Evolutionary conservation across 306 rosid species (phyloP), one percentile per base, ranked within the genome.

Genomic region (barrel medic (Medicago truncatula)): DNA sequence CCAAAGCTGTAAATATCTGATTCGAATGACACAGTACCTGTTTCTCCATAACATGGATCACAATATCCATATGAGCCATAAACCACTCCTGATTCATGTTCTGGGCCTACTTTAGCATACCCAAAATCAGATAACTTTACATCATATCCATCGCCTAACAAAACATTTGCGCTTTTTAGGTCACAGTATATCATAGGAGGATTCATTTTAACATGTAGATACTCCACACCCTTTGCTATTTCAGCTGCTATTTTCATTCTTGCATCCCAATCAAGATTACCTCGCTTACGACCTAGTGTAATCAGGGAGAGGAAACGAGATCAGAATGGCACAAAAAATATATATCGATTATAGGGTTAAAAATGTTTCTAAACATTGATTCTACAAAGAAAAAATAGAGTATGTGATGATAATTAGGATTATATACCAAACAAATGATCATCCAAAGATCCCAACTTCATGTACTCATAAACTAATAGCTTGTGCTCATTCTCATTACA

Each of bases 121-220:
- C 98, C 97, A 74, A 95, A 95, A 81, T 94, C 98, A 11, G 98
- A 94, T 46, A 94, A 85, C 87, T 94, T 94, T 1, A 89, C 72
- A 53, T 87, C 88, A 81, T 78, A 92, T 58, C 86, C 98, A 65
- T 89, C 91, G 1, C 89, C 93, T 14, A 95, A 84, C 88, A 95
- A 85, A 84, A 95, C 87, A 83, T 95, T 95, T 8, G 97, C 85
- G 83, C 98, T 83, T 82, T 95, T 95, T 69, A 92, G 74, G 75
- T 92, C 98, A 1, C 96, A 91, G 13, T 95, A 90, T 81, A 95
- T 86, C 52, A 89, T 84, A 16, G 89, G 88, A 14, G 95, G 95
- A 59, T 74, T 81, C 92, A 90, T 90, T 68, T 88, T 82, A 43
- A 81, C 87, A 23, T 95, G 98, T 82, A 95, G 80, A 85, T 95